Evolutionary conservation across 2,329 filamentous ascomycete genomes (phyloP).

Genomic region (Ceratocystis albifundus): DNA sequence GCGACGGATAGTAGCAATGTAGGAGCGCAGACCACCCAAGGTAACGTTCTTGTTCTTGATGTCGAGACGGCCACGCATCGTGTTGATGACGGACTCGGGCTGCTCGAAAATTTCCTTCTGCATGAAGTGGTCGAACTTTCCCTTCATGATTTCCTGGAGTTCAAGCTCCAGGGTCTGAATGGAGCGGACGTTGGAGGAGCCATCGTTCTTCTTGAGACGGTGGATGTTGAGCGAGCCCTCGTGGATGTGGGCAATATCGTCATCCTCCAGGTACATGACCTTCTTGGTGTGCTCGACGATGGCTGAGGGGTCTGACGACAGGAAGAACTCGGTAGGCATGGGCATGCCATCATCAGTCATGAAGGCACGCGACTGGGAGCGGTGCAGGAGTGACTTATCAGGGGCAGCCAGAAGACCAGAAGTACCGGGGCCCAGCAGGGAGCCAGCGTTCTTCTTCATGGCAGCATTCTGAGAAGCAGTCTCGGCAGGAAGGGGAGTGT

Average conservation of each 20-base stretch:
- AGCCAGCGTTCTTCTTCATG: conserved; percentile 71
- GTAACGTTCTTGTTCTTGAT: conserved; percentile 88
- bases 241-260: conserved; percentile 98
- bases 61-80: conserved; percentile 97
- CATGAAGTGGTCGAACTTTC: conserved; percentile 99
- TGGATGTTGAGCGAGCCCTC: conserved; percentile 98
- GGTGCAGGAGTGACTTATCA: conserved; percentile 96
- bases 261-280: conserved; percentile 98
- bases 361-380: conserved; percentile 96
- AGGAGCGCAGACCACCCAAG: conserved; percentile 87
- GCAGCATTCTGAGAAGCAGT: conserved; percentile 91
- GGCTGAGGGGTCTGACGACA: conserved; percentile 94
- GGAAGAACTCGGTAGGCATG: conserved; percentile 97
- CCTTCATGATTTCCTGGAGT: conserved; percentile 99
- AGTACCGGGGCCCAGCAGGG: conserved; percentile 54
- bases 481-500: conserved; percentile 75
- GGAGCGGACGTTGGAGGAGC: conserved; percentile 88
- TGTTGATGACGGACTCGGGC: conserved; percentile 98
- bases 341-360: conserved; percentile 96
- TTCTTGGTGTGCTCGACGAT: conserved; percentile 99
- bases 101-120: conserved; percentile 99
- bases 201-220: conserved; percentile 91
- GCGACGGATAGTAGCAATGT: conserved; percentile 90
- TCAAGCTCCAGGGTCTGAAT: conserved; percentile 98
- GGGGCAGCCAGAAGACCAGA: conserved; percentile 62